Percentiles rank a stretch among this genome's conserved stretches.
phyloP scores from a whole-genome alignment of 441 rosid species.

The Populus tomentosa region DNA sequence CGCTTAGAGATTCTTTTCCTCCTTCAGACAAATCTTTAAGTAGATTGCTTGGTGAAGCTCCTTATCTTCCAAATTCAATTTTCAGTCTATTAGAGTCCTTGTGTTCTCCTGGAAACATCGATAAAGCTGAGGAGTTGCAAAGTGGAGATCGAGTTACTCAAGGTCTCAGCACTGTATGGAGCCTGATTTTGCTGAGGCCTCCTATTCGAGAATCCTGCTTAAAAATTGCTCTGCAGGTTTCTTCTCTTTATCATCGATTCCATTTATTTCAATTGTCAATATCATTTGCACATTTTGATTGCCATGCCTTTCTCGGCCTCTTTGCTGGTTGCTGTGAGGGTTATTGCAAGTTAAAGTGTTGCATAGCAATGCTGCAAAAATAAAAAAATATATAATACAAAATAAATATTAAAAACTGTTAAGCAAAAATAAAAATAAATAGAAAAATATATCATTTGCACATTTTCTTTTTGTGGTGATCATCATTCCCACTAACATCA shows the following conservation, averaged over 20 bases:
- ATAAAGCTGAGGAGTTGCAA: conserved; percentile 44
- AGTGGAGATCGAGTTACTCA: conserved; percentile 96
- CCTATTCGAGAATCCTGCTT: conserved; percentile 82
- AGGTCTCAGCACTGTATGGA: conserved; percentile 97
- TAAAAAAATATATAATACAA: too few species aligned
- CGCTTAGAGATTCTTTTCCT: conserved; percentile 91
- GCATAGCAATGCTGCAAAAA: background rate
- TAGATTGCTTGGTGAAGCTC: too few species aligned
- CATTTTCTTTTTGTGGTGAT: background rate
- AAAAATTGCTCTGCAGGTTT: conserved; percentile 92
- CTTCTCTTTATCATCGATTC: conserved; percentile 13
- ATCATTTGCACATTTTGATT: background rate
- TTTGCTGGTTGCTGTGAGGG: background rate
- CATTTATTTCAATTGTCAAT: conserved; percentile 3
- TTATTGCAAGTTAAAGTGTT: background rate
- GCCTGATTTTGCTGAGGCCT: conserved; percentile 82
- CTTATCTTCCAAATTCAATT: conserved; percentile 39
- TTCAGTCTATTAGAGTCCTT: conserved; percentile 72
- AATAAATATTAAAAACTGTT: background rate
- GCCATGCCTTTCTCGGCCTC: background rate
- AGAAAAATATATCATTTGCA: background rate
- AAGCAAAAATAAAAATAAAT: background rate
- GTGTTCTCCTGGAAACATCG: conserved; percentile 71
- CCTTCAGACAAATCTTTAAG: conserved; percentile 21
- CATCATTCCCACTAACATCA: background rate